Conservation (phyloP, 805 yeast genomes). For the Cyberlindnera maritima region DNA sequence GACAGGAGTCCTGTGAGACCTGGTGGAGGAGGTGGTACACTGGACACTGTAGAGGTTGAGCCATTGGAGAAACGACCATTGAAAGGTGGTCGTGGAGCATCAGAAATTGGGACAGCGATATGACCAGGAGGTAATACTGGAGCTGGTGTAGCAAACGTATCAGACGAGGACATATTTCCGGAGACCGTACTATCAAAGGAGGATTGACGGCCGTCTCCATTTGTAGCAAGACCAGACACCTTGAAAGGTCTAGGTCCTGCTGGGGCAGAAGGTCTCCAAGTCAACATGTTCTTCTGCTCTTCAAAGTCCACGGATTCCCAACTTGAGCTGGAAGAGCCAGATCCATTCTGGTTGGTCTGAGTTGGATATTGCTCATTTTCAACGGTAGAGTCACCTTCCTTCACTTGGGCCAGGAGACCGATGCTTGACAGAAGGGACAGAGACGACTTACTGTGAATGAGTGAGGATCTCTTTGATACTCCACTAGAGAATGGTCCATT, state of each 20-base stretch:
- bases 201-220: neutral
- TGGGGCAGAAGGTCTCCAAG: neutral
- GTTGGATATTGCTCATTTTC: neutral
- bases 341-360: too few relatives aligned
- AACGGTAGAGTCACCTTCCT: neutral
- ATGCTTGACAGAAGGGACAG: constrained; percentile 5
- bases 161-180: neutral
- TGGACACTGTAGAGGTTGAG: neutral
- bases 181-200: constrained; percentile 4
- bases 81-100: neutral
- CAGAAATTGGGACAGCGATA: neutral
- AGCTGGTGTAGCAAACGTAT: neutral
- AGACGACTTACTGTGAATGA: constrained; percentile 14
- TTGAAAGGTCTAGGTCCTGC: neutral
- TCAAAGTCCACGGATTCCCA: neutral
- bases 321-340: too few relatives aligned
- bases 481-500: too few relatives aligned
- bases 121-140: neutral
- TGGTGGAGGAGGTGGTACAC: constrained; percentile 24
- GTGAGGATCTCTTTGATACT: constrained; percentile 3
- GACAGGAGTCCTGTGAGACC: constrained; percentile 5
- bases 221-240: neutral
- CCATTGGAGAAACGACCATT: neutral
- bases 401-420: neutral
- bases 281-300: neutral